phyloP scores from a whole-genome alignment of 2,329 filamentous ascomycete genomes.

The Metarhizium guizhouense region DNA sequence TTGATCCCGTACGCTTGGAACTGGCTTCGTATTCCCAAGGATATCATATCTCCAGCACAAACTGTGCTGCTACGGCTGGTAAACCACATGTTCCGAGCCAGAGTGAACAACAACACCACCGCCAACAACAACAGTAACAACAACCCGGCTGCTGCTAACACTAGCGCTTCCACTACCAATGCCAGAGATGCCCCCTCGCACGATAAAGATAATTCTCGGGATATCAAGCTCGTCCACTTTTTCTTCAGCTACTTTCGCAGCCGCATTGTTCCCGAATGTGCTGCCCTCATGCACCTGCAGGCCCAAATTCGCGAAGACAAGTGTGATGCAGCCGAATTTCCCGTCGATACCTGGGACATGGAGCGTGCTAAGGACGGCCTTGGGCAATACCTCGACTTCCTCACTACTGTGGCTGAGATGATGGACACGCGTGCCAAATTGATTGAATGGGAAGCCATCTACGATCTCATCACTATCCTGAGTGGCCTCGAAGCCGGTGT shows the following conservation, averaged over 20 bases:
- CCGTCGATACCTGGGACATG: slow-evolving; percentile 95
- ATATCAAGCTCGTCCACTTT: slow-evolving; percentile 67
- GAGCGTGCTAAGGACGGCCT: slow-evolving; percentile 92
- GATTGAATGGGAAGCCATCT: slow-evolving; percentile 85
- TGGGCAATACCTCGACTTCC: slow-evolving; percentile 89
- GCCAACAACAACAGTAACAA: slow-evolving; percentile 8
- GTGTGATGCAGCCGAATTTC: slow-evolving; percentile 76
- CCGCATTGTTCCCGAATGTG: slow-evolving; percentile 87
- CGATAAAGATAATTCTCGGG: slow-evolving; percentile 43
- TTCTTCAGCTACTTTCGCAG: slow-evolving; percentile 88
- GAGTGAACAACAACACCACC: slow-evolving; percentile 26
- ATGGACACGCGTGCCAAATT: slow-evolving; percentile 74
- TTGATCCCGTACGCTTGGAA: slow-evolving; percentile 89
- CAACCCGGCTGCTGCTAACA: not conserved
- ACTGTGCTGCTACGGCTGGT: slow-evolving; percentile 86
- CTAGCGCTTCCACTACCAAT: not conserved
- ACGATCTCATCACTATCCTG: slow-evolving; percentile 79
- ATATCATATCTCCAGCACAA: slow-evolving; percentile 92
- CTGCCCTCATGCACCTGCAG: slow-evolving; percentile 89
- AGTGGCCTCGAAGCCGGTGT: slow-evolving; percentile 83
- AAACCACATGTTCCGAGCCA: slow-evolving; percentile 72
- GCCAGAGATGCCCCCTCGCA: slow-evolving; percentile 25
- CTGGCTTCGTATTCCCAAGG: slow-evolving; percentile 82
- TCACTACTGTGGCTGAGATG: slow-evolving; percentile 81
- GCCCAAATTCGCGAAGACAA: slow-evolving; percentile 74